A percentile compares a stretch with the other conserved stretches of the same genome.
phyloP scores from a whole-genome alignment of 139 green algal species.

The Coelastrella sp. region DNA sequence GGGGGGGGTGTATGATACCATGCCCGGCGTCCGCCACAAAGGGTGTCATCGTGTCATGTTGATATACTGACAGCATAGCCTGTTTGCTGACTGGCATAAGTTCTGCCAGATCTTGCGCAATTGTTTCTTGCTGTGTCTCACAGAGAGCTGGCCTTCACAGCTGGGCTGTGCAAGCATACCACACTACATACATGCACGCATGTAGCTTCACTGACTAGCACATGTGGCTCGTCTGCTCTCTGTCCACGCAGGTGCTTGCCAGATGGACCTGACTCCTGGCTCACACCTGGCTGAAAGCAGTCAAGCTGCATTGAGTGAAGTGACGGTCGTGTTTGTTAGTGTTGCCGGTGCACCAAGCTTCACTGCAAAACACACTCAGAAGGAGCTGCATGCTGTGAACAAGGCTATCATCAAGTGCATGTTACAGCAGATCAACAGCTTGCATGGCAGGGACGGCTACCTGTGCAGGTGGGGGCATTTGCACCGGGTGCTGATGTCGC shows the following conservation, averaged over 20 bases:
- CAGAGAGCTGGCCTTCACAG: neutral
- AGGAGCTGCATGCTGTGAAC: constrained; percentile 18
- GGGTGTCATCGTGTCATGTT: too few species aligned
- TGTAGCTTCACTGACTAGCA: too few species aligned
- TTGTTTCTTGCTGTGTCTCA: neutral
- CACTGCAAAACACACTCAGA: neutral
- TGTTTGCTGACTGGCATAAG: too few species aligned
- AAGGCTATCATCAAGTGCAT: constrained; percentile 32
- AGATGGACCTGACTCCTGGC: constrained; percentile 26
- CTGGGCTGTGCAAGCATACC: neutral
- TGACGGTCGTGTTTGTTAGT: constrained; percentile 36
- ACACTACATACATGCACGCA: neutral
- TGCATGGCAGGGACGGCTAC: constrained; percentile 54
- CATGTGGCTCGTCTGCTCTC: neutral
- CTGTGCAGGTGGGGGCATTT: constrained; percentile 36
- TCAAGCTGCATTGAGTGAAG: neutral
- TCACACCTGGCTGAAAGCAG: neutral
- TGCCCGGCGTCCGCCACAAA: too few species aligned
- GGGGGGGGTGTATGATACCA: too few species aligned
- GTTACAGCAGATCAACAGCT: neutral
- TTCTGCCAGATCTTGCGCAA: too few species aligned
- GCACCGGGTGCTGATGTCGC: too few species aligned
- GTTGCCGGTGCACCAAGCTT: constrained; percentile 9
- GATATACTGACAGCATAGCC: too few species aligned
- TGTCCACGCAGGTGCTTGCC: constrained; percentile 9